phyloP scores from a whole-genome alignment of 176 grass and related monocot species.

The Oryza punctata region DNA sequence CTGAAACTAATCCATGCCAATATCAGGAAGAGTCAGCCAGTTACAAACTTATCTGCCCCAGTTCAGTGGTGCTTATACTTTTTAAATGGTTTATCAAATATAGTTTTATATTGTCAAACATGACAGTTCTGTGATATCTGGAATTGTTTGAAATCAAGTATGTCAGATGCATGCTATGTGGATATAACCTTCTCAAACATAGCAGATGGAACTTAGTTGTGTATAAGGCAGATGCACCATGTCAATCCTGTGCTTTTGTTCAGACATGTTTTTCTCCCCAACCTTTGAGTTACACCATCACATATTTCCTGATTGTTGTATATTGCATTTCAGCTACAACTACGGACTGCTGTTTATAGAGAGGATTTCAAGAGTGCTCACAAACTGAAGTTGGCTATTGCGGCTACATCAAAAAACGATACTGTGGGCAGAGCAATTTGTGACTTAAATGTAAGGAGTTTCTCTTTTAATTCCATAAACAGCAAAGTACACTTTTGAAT shows the following conservation, averaged over 20 bases:
- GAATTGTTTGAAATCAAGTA: slow-evolving; percentile 21
- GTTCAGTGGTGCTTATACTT: slow-evolving; percentile 6
- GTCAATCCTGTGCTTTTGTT: slow-evolving; percentile 13
- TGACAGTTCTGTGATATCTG: neutral
- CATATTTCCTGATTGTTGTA: slow-evolving; percentile 34
- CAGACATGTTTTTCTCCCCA: neutral
- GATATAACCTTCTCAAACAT: neutral
- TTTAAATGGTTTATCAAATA: neutral
- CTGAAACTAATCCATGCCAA: slow-evolving; percentile 6
- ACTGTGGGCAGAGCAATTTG: slow-evolving; percentile 73
- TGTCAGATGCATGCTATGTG: neutral
- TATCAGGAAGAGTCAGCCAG: neutral
- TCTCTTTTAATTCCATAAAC: slow-evolving; percentile 32
- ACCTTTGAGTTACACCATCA: neutral
- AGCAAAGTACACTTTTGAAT: slow-evolving; percentile 4
- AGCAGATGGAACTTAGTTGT: neutral
- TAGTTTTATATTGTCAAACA: neutral
- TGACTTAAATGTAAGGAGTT: slow-evolving; percentile 74
- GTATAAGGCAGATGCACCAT: neutral
- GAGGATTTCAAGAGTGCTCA: slow-evolving; percentile 84
- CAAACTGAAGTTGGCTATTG: slow-evolving; percentile 82
- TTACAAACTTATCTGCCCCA: neutral
- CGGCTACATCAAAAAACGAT: slow-evolving; percentile 65
- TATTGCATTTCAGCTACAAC: slow-evolving; percentile 73
- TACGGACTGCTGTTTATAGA: slow-evolving; percentile 61